Evolutionary conservation across 2,329 filamentous ascomycete species (phyloP).

Genomic region (Trichophyton verrucosum): DNA sequence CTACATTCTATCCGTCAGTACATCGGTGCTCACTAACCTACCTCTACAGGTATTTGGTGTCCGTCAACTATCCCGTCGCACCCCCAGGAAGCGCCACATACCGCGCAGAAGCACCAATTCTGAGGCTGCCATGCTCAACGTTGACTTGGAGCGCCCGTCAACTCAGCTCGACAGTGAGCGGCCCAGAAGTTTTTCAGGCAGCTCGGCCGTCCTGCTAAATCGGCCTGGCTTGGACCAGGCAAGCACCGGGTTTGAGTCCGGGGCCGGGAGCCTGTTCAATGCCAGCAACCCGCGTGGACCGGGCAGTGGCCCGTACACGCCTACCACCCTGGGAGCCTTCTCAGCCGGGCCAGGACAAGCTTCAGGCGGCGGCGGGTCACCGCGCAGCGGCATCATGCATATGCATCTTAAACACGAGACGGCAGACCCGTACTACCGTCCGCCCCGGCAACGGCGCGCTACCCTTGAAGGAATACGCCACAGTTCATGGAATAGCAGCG

Average conservation of each 20-base stretch:
- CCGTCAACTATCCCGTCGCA: conserved; percentile 69
- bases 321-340: conserved; percentile 61
- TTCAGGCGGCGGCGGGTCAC: conserved; percentile 33
- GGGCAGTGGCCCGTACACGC: conserved; percentile 51
- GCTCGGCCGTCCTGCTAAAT: conserved; percentile 46
- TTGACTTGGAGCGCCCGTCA: conserved; percentile 53
- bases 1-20: neutral
- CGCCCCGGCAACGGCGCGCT: conserved; percentile 58
- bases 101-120: conserved; percentile 73
- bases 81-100: conserved; percentile 46
- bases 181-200: conserved; percentile 48
- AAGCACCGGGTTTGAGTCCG: conserved; percentile 36
- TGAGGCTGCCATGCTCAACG: conserved; percentile 64
- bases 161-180: conserved; percentile 42
- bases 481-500: conserved; percentile 36
- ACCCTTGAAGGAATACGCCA: conserved; percentile 44
- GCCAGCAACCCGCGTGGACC: conserved; percentile 42
- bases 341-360: conserved; percentile 46
- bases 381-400: conserved; percentile 24
- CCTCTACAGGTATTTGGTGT: conserved; percentile 61
- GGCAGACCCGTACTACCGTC: conserved; percentile 76
- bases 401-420: conserved; percentile 39
- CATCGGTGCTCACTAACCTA: neutral
- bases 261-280: conserved; percentile 32
- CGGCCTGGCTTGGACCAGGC: neutral